Conservation (phyloP, 106 monocot genomes). For the Dendrobium nobile region DNA sequence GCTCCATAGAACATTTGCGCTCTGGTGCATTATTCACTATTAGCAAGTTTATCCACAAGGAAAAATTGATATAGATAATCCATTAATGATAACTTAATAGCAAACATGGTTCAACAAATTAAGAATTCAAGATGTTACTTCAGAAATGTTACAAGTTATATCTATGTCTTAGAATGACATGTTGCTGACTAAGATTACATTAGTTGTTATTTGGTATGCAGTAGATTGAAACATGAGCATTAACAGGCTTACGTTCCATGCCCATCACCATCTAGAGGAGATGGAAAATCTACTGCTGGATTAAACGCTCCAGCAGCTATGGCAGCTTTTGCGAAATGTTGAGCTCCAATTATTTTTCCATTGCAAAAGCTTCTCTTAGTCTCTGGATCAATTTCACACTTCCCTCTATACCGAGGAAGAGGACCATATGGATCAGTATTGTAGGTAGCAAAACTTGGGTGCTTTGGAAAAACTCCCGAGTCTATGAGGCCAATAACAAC, state of each 20-base stretch:
- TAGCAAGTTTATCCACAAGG: not conserved
- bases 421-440: constrained; percentile 76
- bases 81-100: not conserved
- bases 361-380: constrained; percentile 68
- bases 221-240: not conserved
- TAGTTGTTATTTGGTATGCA: not conserved
- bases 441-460: constrained; percentile 78
- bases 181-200: not conserved
- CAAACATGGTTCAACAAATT: not conserved
- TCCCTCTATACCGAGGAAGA: constrained; percentile 70
- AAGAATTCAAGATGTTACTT: not conserved
- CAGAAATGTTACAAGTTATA: not conserved
- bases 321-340: constrained; percentile 96
- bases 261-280: constrained; percentile 97
- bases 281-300: constrained; percentile 76
- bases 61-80: not conserved
- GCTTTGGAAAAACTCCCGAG: constrained; percentile 81
- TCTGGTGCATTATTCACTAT: no score
- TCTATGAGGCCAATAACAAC: constrained; percentile 96
- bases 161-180: not conserved
- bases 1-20: no score
- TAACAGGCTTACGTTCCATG: constrained; percentile 73
- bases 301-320: constrained; percentile 93
- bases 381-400: constrained; percentile 77
- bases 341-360: constrained; percentile 95